Percentiles rank a stretch among this genome's conserved stretches.
Conservation (phyloP, 495 filamentous ascomycete genomes). For the Lentithecium fluviatile region DNA sequence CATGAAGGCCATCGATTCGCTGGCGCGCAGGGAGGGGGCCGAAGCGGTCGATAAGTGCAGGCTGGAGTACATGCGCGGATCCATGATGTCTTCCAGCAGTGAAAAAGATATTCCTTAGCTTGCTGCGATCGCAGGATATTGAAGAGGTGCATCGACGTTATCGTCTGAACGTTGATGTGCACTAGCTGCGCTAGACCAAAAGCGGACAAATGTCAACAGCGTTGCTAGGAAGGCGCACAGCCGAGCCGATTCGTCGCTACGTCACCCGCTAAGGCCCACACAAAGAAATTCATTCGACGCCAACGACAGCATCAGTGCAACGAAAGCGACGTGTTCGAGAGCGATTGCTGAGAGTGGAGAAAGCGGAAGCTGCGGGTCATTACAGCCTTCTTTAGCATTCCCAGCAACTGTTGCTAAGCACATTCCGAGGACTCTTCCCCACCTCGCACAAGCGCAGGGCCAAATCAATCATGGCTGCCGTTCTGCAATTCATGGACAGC, state of each 20-base stretch:
- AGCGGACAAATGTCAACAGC: constrained; percentile 23
- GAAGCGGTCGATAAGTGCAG: constrained; percentile 57
- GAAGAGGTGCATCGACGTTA: constrained; percentile 46
- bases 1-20: constrained; percentile 35
- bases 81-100: constrained; percentile 57
- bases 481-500: background rate
- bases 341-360: background rate
- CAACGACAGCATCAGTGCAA: background rate
- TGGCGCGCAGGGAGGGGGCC: constrained; percentile 41
- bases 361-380: background rate
- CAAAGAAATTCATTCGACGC: background rate
- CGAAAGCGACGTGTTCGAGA: background rate
- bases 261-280: constrained; percentile 16
- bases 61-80: constrained; percentile 56
- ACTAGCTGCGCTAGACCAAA: constrained; percentile 6
- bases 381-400: too few relatives aligned
- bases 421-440: background rate
- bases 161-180: background rate
- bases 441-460: background rate
- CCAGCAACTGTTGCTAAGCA: background rate
- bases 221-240: background rate
- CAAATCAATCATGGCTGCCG: background rate
- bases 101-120: constrained; percentile 27
- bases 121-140: constrained; percentile 51
- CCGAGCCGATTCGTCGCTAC: background rate